Percentiles rank a stretch among this genome's conserved stretches.
Evolutionary conservation across 202 grass and related monocot species (phyloP).

Genomic region (Bolboschoenoplectus hybrid): DNA sequence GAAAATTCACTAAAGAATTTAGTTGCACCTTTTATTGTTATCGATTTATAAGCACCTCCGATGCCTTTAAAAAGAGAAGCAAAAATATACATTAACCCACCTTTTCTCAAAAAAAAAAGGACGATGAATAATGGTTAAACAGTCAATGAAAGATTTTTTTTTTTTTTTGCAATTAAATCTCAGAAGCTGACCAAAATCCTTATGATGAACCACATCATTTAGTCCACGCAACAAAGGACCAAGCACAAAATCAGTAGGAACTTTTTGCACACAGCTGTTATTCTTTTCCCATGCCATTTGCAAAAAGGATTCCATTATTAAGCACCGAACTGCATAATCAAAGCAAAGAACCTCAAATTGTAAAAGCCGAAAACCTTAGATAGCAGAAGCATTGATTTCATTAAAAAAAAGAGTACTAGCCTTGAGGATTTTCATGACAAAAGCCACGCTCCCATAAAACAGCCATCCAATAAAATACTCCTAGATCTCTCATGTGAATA

Average conservation of each 20-base stretch:
- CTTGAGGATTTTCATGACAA: slow-evolving; percentile 96
- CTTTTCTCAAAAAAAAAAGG: slow-evolving; percentile 25
- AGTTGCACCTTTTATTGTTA: slow-evolving; percentile 67
- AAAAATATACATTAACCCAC: slow-evolving; percentile 6
- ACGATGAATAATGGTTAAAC: slow-evolving; percentile 25
- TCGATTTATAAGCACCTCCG: slow-evolving; percentile 78
- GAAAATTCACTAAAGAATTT: slow-evolving; percentile 74
- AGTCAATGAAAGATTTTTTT: not conserved
- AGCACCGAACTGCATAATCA: slow-evolving; percentile 69
- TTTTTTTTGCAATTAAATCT: slow-evolving; percentile 28
- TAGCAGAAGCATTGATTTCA: slow-evolving; percentile 13
- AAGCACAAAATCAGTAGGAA: slow-evolving; percentile 77
- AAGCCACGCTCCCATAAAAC: slow-evolving; percentile 96
- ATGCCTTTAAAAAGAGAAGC: slow-evolving; percentile 52
- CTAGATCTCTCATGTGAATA: slow-evolving; percentile 69
- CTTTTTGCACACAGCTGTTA: slow-evolving; percentile 48
- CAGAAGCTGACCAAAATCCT: slow-evolving; percentile 88
- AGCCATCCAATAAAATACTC: slow-evolving; percentile 81
- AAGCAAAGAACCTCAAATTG: slow-evolving; percentile 37
- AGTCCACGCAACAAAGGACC: slow-evolving; percentile 74
- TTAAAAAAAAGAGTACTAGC: slow-evolving; percentile 43
- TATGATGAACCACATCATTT: slow-evolving; percentile 94
- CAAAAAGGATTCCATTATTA: slow-evolving; percentile 96
- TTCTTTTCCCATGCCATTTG: slow-evolving; percentile 63
- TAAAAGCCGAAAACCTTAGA: not conserved